Conservation (phyloP, 805 yeast species). For the Schizosaccharomyces osmophilus region DNA sequence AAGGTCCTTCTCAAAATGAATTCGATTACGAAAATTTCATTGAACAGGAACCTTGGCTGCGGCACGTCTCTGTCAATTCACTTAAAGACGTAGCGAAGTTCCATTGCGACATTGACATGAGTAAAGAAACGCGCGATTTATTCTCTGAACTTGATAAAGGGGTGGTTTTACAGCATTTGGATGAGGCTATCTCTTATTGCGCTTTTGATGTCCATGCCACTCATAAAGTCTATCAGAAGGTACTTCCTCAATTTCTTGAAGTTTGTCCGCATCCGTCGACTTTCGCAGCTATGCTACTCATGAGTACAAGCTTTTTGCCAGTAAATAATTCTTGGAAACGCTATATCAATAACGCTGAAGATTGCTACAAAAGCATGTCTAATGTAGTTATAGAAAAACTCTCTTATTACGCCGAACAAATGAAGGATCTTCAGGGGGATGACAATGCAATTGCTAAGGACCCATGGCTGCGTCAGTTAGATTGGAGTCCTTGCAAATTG, state of each 20-base stretch:
- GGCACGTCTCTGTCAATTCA: constrained; percentile 51
- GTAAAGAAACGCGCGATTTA: constrained; percentile 41
- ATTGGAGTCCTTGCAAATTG: constrained; percentile 44
- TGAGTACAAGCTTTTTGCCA: constrained; percentile 57
- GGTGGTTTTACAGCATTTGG: constrained; percentile 32
- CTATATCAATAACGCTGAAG: constrained; percentile 48
- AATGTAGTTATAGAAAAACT: constrained; percentile 33
- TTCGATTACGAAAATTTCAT: constrained; percentile 12
- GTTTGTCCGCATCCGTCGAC: constrained; percentile 86
- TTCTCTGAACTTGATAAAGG: constrained; percentile 33
- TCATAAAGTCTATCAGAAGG: constrained; percentile 35
- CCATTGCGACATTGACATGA: constrained; percentile 44
- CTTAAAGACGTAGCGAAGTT: constrained; percentile 54
- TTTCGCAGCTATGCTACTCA: constrained; percentile 56
- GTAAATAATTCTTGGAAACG: constrained; percentile 48
- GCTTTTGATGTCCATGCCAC: constrained; percentile 66
- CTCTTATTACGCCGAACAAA: constrained; percentile 31
- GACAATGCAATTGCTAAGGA: constrained; percentile 20
- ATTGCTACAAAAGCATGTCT: constrained; percentile 33
- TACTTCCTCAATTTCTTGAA: constrained; percentile 41
- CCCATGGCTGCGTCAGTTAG: constrained; percentile 76
- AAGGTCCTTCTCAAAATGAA: constrained; percentile 1
- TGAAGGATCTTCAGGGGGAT: constrained; percentile 23
- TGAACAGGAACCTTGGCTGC: constrained; percentile 50
- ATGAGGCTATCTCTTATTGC: constrained; percentile 49